Base-by-base conservation (phyloP, 106 monocot genomes). In the Posidonia australis region DNA sequence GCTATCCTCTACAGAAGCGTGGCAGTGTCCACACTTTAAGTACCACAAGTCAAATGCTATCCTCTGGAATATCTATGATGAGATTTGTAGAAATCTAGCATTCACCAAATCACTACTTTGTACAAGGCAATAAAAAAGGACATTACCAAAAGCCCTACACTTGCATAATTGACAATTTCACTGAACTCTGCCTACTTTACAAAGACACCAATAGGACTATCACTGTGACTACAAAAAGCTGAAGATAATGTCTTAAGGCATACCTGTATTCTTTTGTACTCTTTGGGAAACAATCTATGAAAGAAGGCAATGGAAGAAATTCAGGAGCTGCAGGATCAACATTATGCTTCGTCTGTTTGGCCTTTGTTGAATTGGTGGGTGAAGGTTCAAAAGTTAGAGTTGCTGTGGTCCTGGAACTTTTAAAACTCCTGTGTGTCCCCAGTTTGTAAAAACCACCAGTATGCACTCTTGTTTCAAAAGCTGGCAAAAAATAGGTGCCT, bases 261-360 rank as follows among this genome's bases (percentile, higher is more conserved):
- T 84, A 63, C 94, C 76, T 86, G 60, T 44, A 72, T 74, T 94
- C 94, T 68, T 94, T 94, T 12, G 94, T 84, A 54, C 94, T 94
- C 69, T 77, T 84, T 9, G 94, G 94, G 69, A 94, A 94, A 71
- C 94, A 94, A 59, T 94, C 80, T 67, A 80, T 76, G 74, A 84
- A 94, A 0, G 86, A 77, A 54, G 86, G 94, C 49, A 94, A 78
- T 17, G 94, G 94, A 70, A 86, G 86, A 73, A 94, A 94, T 72
- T 90, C 86, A 49, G 94, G 94, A 60, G 79, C 75, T 17, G 81
- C 58, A 65, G 93, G 89, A 82, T 94, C 84, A 74, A 83, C 53
- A 11, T 86, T 94, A 57, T 84, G 86, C 30, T 76, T 89, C 68
- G 65, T 83, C 28, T 71, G 60, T 65, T 69, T 78, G 19, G 54